phyloP scores from a whole-genome alignment of 768 basidiomycete species.

The Boletus vermiculosoides region DNA sequence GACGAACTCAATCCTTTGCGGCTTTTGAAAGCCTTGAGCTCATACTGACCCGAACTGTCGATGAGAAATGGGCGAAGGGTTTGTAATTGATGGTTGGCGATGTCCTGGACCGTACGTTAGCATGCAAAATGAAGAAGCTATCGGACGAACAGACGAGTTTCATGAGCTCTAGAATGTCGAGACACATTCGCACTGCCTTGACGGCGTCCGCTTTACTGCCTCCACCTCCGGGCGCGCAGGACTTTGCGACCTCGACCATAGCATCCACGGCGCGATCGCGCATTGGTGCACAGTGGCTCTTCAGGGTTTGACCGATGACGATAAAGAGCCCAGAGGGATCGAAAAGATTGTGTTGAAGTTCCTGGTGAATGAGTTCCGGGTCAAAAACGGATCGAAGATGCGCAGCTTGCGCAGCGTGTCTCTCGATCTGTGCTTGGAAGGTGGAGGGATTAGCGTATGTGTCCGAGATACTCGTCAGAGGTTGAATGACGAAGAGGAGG shows the following conservation, averaged over 20 bases:
- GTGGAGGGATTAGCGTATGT: conserved; percentile 59
- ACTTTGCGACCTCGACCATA: conserved; percentile 72
- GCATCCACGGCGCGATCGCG: conserved; percentile 79
- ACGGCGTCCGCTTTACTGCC: conserved; percentile 65
- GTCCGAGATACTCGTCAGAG: conserved; percentile 60
- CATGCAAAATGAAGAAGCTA: conserved; percentile 11
- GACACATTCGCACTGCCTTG: conserved; percentile 73
- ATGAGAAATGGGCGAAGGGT: conserved; percentile 89
- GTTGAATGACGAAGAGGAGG: conserved; percentile 80
- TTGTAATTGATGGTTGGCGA: conserved; percentile 94
- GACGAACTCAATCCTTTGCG: conserved; percentile 46
- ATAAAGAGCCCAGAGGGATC: conserved; percentile 77
- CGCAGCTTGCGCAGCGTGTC: conserved; percentile 61
- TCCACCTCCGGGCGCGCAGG: conserved; percentile 52
- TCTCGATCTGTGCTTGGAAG: conserved; percentile 57
- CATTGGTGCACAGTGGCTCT: conserved; percentile 93
- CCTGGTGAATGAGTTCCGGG: conserved; percentile 77
- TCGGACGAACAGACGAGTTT: conserved; percentile 67
- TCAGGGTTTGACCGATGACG: conserved; percentile 77
- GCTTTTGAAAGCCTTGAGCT: conserved; percentile 72
- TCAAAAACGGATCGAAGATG: conserved; percentile 78
- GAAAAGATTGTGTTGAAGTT: conserved; percentile 72
- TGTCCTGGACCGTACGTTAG: conserved; percentile 59
- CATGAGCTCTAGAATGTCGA: conserved; percentile 93
- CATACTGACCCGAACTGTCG: conserved; percentile 74